phyloP scores from a whole-genome alignment of 2,329 filamentous ascomycete species.

The Penicillium italicum region DNA sequence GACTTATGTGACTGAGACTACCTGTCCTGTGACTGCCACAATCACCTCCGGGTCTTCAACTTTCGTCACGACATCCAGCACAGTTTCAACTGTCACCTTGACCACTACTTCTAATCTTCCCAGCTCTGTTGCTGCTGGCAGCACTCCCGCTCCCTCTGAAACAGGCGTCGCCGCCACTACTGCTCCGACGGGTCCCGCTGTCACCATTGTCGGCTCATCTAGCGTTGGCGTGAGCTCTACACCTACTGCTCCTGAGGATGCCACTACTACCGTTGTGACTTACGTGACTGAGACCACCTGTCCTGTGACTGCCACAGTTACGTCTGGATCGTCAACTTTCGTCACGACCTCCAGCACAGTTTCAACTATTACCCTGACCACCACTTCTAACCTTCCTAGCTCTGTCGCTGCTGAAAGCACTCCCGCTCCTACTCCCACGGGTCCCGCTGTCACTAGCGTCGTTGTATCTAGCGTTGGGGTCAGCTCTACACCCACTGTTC shows the following conservation, averaged over 20 bases:
- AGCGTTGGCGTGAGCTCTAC: neutral
- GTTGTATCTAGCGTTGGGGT: neutral
- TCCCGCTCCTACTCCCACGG: too few relatives aligned
- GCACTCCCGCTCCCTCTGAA: slow-evolving; percentile 1
- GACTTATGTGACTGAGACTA: slow-evolving; percentile 32
- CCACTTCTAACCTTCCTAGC: neutral
- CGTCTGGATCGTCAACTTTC: slow-evolving; percentile 49
- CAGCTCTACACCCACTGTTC: slow-evolving; percentile 1
- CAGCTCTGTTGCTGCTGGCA: slow-evolving; percentile 2
- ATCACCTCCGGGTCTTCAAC: slow-evolving; percentile 47
- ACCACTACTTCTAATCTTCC: neutral
- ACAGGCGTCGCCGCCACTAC: too few relatives aligned
- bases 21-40: slow-evolving; percentile 33
- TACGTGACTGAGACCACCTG: slow-evolving; percentile 33
- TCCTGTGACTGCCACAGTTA: slow-evolving; percentile 33
- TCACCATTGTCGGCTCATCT: neutral
- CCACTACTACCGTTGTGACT: slow-evolving; percentile 28
- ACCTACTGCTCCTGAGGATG: slow-evolving; percentile 9
- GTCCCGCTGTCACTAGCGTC: neutral
- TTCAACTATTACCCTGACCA: slow-evolving; percentile 43
- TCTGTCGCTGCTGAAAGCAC: slow-evolving; percentile 3
- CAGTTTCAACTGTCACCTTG: slow-evolving; percentile 49
- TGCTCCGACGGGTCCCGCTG: too few relatives aligned
- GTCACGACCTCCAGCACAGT: slow-evolving; percentile 56
- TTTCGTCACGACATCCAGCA: slow-evolving; percentile 54